Evolutionary conservation across 1,284 basidiomycete species (phyloP).

Genomic region (Paramarasmius palmivorus): DNA sequence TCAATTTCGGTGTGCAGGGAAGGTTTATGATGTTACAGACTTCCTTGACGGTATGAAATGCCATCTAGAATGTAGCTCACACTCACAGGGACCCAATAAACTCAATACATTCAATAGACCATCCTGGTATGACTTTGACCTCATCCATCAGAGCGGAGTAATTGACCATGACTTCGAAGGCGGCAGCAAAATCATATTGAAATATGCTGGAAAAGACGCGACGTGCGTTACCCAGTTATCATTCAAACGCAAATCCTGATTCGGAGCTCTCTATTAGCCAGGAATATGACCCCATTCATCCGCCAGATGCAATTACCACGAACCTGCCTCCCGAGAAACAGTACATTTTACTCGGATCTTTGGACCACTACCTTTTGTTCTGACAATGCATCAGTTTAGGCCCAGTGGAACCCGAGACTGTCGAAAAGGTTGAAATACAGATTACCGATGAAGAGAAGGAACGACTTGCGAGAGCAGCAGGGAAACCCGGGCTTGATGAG

Average conservation of each 20-base stretch:
- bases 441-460: slow-evolving; percentile 63
- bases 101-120: slow-evolving; percentile 42
- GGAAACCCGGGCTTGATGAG: slow-evolving; percentile 71
- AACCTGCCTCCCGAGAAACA: slow-evolving; percentile 80
- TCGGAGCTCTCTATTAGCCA: slow-evolving; percentile 36
- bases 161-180: slow-evolving; percentile 10
- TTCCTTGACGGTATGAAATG: slow-evolving; percentile 57
- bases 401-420: slow-evolving; percentile 63
- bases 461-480: slow-evolving; percentile 49
- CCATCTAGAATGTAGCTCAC: neutral
- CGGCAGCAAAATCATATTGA: slow-evolving; percentile 42
- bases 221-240: slow-evolving; percentile 46
- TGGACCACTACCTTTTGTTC: slow-evolving; percentile 4
- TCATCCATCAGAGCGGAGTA: neutral
- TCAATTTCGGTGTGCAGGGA: slow-evolving; percentile 34
- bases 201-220: slow-evolving; percentile 78
- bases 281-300: slow-evolving; percentile 87
- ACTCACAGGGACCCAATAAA: neutral
- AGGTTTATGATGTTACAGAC: slow-evolving; percentile 78
- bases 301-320: slow-evolving; percentile 83
- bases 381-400: slow-evolving; percentile 53
- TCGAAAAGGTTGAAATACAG: slow-evolving; percentile 54
- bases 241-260: neutral
- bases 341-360: slow-evolving; percentile 37
- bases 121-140: slow-evolving; percentile 52